These are phyloP conservation scores for Tephrocybe sp. DNA, from an alignment of 768 basidiomycete genomes.

Conservation along the genomic window DNA sequence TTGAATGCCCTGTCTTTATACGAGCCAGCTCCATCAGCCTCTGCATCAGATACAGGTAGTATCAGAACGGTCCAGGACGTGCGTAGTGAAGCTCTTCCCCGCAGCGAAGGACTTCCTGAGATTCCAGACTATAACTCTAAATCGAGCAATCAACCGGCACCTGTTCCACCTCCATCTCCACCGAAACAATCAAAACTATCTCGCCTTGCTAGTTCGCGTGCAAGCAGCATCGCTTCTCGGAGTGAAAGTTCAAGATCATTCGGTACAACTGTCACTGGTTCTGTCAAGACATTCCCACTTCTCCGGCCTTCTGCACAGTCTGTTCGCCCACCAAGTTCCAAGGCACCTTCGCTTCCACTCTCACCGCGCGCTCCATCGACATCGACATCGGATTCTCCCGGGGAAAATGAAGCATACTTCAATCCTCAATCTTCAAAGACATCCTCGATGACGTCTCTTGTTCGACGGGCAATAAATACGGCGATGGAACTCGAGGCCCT, in stretches of 20 bases:
- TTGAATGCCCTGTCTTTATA: constrained; percentile 56
- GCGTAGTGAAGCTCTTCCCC: constrained; percentile 42
- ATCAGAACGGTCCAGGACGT: constrained; percentile 32
- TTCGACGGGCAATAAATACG: constrained; percentile 64
- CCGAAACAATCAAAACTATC: constrained; percentile 66
- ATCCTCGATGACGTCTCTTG: constrained; percentile 57
- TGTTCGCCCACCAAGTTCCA: constrained; percentile 33
- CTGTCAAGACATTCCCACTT: constrained; percentile 69
- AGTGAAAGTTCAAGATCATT: constrained; percentile 56
- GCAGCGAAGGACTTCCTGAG: constrained; percentile 49
- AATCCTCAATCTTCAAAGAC: constrained; percentile 19
- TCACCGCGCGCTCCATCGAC: constrained; percentile 23
- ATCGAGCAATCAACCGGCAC: constrained; percentile 23
- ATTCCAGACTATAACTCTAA: constrained; percentile 53
- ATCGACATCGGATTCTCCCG: no score
- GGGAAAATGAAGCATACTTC: constrained; percentile 5
- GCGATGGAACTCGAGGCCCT: constrained; percentile 61
- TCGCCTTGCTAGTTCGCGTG: constrained; percentile 62
- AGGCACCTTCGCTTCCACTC: constrained; percentile 22
- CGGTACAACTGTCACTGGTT: constrained; percentile 50
- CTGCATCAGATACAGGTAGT: constrained; percentile 40
- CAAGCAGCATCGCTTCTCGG: constrained; percentile 41
- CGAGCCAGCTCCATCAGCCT: constrained; percentile 55
- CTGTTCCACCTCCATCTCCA: constrained; percentile 14
- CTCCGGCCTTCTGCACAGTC: constrained; percentile 70